phyloP scores from a whole-genome alignment of 306 rosid species.

The Vigna unguiculata region DNA sequence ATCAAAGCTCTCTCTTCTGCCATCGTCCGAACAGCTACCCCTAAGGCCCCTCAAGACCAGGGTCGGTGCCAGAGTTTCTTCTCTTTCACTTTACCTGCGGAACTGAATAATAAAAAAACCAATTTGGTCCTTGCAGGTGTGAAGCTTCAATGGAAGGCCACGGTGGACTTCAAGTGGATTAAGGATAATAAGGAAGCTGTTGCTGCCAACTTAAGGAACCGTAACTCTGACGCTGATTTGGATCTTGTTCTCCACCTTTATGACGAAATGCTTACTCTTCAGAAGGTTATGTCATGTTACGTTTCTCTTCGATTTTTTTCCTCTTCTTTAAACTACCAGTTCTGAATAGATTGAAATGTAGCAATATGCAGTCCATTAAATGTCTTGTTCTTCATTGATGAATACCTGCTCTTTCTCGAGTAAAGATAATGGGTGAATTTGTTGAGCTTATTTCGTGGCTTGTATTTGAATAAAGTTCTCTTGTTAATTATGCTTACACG shows the following conservation, averaged over 20 bases:
- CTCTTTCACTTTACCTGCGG: not conserved
- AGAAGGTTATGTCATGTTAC: constrained; percentile 85
- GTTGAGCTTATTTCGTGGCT: not conserved
- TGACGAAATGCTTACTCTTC: constrained; percentile 73
- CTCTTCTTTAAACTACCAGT: not conserved
- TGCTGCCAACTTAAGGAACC: constrained; percentile 70
- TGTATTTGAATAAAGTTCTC: not conserved
- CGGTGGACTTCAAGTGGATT: constrained; percentile 95
- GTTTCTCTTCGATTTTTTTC: constrained; percentile 33
- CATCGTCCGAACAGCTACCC: constrained; percentile 51
- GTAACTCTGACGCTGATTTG: constrained; percentile 82
- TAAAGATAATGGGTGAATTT: constrained; percentile 3
- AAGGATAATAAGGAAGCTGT: constrained; percentile 85
- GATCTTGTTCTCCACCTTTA: constrained; percentile 82
- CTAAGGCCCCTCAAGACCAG: constrained; percentile 49
- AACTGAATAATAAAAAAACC: not conserved
- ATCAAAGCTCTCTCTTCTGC: constrained; percentile 63
- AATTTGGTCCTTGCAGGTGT: constrained; percentile 45
- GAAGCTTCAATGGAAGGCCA: constrained; percentile 86
- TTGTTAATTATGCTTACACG: not conserved
- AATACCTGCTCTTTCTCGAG: constrained; percentile 15
- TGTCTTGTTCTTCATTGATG: not conserved
- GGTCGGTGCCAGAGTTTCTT: constrained; percentile 44
- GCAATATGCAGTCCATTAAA: too few species aligned
- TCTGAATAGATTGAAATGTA: not conserved